These are phyloP conservation scores for Boletus rufocinnamomeus DNA, from an alignment of 768 basidiomycete genomes.

Conservation along the genomic window DNA sequence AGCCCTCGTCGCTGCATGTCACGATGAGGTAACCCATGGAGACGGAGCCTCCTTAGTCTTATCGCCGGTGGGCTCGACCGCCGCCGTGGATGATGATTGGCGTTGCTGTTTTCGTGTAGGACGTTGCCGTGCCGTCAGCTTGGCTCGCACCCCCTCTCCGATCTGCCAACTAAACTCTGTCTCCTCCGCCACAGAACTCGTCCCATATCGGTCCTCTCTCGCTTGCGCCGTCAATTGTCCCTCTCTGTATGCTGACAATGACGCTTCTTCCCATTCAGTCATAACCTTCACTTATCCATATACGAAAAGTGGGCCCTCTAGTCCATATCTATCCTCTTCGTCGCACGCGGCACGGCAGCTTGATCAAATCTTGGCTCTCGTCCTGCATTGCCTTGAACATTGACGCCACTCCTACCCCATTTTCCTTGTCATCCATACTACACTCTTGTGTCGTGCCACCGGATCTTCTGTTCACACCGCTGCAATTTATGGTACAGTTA, in stretches of 20 bases:
- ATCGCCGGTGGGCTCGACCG: constrained; percentile 21
- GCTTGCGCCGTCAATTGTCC: background rate
- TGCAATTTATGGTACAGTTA: background rate
- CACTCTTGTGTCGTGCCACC: background rate
- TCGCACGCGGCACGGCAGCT: background rate
- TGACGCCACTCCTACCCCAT: background rate
- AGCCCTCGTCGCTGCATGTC: too few species aligned
- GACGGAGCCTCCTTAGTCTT: constrained; percentile 7
- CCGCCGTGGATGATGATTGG: constrained; percentile 14
- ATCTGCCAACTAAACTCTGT: background rate
- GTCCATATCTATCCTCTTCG: background rate
- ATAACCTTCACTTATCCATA: constrained; percentile 3
- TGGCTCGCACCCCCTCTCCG: background rate
- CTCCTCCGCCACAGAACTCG: constrained; percentile 1
- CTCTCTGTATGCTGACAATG: background rate
- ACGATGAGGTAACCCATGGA: too few species aligned
- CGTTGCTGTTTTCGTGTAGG: constrained; percentile 22
- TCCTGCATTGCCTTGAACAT: background rate
- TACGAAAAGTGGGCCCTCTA: background rate
- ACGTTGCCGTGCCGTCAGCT: background rate
- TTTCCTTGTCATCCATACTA: background rate
- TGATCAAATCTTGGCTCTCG: too few species aligned
- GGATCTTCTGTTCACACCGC: background rate
- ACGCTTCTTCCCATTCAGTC: constrained; percentile 11
- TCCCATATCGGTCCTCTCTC: background rate